Evolutionary conservation across 2,329 filamentous ascomycete genomes (phyloP).

Genomic region (Proliferodiscus dingleyae): DNA sequence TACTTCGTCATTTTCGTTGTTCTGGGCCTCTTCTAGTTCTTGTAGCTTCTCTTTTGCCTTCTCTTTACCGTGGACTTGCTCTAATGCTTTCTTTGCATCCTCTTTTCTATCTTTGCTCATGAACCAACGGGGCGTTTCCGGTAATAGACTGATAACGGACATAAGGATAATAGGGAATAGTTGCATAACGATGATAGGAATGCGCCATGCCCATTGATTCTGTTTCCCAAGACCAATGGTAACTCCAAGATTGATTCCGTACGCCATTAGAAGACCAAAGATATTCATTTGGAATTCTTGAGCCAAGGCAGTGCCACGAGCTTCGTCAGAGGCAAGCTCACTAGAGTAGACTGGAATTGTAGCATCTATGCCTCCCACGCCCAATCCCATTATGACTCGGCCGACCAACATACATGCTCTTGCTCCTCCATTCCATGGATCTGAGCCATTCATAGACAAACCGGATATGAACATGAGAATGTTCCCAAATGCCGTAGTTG

Average conservation of each 20-base stretch:
- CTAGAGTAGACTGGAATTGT: constrained; percentile 57
- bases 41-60: constrained; percentile 44
- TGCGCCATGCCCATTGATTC: constrained; percentile 57
- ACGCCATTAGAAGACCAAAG: constrained; percentile 56
- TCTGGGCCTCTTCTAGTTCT: constrained; percentile 45
- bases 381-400: constrained; percentile 47
- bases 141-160: constrained; percentile 46
- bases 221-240: constrained; percentile 49
- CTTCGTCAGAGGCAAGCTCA: constrained; percentile 52
- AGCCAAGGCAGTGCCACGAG: constrained; percentile 52
- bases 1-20: constrained; percentile 42
- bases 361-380: constrained; percentile 55
- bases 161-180: constrained; percentile 51
- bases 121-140: constrained; percentile 55
- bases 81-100: constrained; percentile 45
- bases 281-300: constrained; percentile 64
- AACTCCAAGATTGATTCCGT: constrained; percentile 52
- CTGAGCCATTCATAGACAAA: constrained; percentile 38
- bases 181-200: constrained; percentile 58
- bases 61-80: constrained; percentile 45
- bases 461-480: constrained; percentile 56
- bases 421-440: constrained; percentile 43
- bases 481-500: constrained; percentile 50
- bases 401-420: constrained; percentile 33
- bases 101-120: constrained; percentile 46